Evolutionary conservation across 345 rosid species (phyloP).

Genomic region (Alliaria petiolata): DNA sequence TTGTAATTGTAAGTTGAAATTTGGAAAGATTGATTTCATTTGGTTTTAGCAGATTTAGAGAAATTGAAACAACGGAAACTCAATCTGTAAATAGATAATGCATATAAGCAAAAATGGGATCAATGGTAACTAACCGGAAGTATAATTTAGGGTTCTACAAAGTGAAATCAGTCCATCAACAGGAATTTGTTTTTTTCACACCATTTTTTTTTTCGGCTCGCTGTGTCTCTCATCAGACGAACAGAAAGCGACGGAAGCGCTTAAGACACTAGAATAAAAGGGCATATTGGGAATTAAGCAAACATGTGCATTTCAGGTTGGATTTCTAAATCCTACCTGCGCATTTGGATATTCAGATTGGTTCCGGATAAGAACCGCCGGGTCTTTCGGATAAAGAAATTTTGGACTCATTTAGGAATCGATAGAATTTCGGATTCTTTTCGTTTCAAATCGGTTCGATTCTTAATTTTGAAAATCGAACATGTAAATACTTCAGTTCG

Average conservation of each 20-base stretch:
- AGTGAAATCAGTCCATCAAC: not conserved
- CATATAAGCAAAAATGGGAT: not conserved
- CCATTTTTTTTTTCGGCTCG: not conserved
- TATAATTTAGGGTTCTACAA: constrained; percentile 7
- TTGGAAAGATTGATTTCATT: not conserved
- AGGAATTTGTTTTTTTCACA: not conserved
- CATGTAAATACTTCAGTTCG: no score
- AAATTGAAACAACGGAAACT: not conserved
- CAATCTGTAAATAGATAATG: not conserved
- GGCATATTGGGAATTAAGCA: not conserved
- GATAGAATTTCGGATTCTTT: no score
- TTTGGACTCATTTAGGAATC: no score
- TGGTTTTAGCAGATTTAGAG: not conserved
- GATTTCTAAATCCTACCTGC: no score
- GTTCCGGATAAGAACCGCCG: no score
- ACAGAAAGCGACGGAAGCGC: not conserved
- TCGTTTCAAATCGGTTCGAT: no score
- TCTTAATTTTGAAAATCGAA: no score
- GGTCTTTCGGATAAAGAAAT: no score
- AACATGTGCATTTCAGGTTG: no score
- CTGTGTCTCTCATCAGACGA: not conserved
- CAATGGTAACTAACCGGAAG: constrained; percentile 8
- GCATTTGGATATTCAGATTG: no score
- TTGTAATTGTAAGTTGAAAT: not conserved
- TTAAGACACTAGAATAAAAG: not conserved